Percentiles rank a stretch among this genome's conserved stretches.
Evolutionary conservation across 768 basidiomycete genomes (phyloP).

Genomic region (Leccinum boreale): DNA sequence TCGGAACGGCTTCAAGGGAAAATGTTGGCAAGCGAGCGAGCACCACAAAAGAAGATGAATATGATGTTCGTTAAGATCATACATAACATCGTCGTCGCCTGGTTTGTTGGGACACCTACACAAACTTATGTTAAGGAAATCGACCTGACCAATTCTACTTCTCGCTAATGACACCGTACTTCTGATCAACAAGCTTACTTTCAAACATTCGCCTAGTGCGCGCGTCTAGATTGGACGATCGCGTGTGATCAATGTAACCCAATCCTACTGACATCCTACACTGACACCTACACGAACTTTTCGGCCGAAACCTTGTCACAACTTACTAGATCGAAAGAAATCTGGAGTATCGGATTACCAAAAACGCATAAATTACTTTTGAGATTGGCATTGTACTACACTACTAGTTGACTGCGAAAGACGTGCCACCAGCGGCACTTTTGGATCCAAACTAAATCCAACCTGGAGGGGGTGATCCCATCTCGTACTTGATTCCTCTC

Average conservation of each 20-base stretch:
- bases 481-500: not conserved
- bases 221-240: conserved; percentile 3
- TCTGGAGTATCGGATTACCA: too few species aligned
- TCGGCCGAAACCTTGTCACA: too few species aligned
- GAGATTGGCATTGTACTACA: not conserved
- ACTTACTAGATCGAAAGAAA: too few species aligned
- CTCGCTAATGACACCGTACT: not conserved
- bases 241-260: too few species aligned
- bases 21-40: too few species aligned
- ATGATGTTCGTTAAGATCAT: too few species aligned
- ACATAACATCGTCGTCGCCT: not conserved
- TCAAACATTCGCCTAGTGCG: not conserved
- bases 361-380: not conserved
- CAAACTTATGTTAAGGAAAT: not conserved
- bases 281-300: too few species aligned
- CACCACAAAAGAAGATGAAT: too few species aligned
- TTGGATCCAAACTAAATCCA: conserved; percentile 40
- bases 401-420: not conserved
- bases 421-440: not conserved
- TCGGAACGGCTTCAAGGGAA: not conserved
- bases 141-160: not conserved
- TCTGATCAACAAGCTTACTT: not conserved
- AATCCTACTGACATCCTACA: too few species aligned
- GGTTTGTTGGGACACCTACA: not conserved
- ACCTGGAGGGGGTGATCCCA: conserved; percentile 37